These are phyloP conservation scores for Bauhinia variegata DNA, from an alignment of 306 rosid species.

Conservation along the genomic window DNA sequence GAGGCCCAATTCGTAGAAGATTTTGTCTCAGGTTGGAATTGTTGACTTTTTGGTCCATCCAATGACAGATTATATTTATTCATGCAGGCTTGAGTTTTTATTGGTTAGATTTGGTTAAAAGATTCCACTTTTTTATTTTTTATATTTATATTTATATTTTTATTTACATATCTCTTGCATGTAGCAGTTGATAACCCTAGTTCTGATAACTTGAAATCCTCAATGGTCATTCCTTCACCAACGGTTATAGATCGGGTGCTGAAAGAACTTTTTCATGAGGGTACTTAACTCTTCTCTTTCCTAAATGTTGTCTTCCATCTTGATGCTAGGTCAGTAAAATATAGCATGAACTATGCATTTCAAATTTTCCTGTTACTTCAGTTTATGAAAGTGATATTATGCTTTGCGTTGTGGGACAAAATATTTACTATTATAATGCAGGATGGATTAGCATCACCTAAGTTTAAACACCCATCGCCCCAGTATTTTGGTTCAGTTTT, in stretches of 20 bases:
- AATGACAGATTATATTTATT: slow-evolving; percentile 19
- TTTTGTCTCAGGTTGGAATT: slow-evolving; percentile 85
- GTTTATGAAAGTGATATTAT: background rate
- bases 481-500: no score
- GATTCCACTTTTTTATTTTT: slow-evolving; percentile 29
- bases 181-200: slow-evolving; percentile 80
- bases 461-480: no score
- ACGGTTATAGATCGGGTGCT: slow-evolving; percentile 84
- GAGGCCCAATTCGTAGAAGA: slow-evolving; percentile 91
- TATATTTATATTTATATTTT: no score
- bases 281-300: slow-evolving; percentile 44
- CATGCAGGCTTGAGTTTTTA: slow-evolving; percentile 37
- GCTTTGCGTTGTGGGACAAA: background rate
- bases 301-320: slow-evolving; percentile 33
- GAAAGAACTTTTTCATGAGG: slow-evolving; percentile 91
- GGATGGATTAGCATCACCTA: no score
- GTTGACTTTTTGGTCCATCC: slow-evolving; percentile 16
- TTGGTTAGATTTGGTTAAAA: slow-evolving; percentile 28
- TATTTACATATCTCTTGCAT: slow-evolving; percentile 37
- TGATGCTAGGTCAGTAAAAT: background rate
- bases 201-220: slow-evolving; percentile 67
- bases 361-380: background rate
- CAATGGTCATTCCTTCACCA: slow-evolving; percentile 84
- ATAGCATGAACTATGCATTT: background rate
- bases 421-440: background rate